Percentiles rank a stretch among this genome's conserved stretches.
phyloP scores from a whole-genome alignment of 371 early-diverging fungal genomes.

The Sporodiniella umbellata region DNA sequence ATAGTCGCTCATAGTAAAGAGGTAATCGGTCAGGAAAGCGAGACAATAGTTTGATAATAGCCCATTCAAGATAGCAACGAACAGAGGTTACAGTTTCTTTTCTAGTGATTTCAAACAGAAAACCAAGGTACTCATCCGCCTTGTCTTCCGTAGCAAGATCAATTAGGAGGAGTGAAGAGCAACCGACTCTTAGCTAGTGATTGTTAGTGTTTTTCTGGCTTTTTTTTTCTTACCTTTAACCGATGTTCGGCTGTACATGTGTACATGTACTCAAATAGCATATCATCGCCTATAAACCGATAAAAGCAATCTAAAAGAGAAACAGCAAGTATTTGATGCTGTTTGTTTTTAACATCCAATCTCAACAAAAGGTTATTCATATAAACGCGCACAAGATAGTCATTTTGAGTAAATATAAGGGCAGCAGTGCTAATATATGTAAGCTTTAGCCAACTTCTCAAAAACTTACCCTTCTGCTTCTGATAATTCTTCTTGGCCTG shows the following conservation, averaged over 20 bases:
- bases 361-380: conserved; percentile 52
- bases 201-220: neutral
- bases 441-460: neutral
- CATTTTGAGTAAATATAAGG: conserved; percentile 37
- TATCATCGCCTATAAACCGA: conserved; percentile 10
- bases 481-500: conserved; percentile 14
- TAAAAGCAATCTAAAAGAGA: conserved; percentile 33
- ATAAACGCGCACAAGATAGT: conserved; percentile 55
- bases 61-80: conserved; percentile 53
- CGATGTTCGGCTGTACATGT: conserved; percentile 45
- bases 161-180: conserved; percentile 45
- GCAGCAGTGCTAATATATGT: conserved; percentile 28
- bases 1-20: conserved; percentile 20
- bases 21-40: conserved; percentile 29
- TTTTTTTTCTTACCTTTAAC: conserved; percentile 30
- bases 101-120: conserved; percentile 30
- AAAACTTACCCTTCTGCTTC: conserved; percentile 36
- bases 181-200: conserved; percentile 48
- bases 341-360: conserved; percentile 25
- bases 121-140: conserved; percentile 21
- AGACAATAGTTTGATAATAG: conserved; percentile 22
- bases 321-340: conserved; percentile 31
- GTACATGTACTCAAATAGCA: conserved; percentile 29
- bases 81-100: conserved; percentile 46
- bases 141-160: conserved; percentile 34